phyloP scores from a whole-genome alignment of 2,329 filamentous ascomycete genomes.

The Eurotiales sp. region DNA sequence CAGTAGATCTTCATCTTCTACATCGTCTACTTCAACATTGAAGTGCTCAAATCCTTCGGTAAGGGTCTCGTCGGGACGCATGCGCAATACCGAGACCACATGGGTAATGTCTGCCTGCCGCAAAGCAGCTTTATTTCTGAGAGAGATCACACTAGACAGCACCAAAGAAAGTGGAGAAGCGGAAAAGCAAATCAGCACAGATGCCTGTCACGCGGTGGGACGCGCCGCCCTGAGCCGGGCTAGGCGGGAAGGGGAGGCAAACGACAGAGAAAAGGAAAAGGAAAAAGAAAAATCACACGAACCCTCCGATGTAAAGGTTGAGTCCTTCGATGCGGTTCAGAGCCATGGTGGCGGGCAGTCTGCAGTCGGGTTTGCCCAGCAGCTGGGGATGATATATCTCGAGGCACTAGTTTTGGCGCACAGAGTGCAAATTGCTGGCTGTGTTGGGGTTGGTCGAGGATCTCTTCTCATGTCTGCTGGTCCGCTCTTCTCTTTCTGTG shows the following conservation, averaged over 20 bases:
- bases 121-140: conserved; percentile 68
- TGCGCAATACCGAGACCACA: conserved; percentile 71
- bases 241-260: background rate
- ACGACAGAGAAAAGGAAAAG: background rate
- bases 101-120: conserved; percentile 76
- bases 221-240: conserved; percentile 5
- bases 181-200: too few relatives aligned
- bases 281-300: conserved; percentile 23
- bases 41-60: conserved; percentile 64
- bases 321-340: conserved; percentile 66
- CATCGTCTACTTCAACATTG: conserved; percentile 82
- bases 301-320: conserved; percentile 78
- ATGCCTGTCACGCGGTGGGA: conserved; percentile 1
- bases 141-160: conserved; percentile 65
- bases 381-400: too few relatives aligned
- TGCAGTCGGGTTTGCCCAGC: background rate
- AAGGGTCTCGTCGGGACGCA: conserved; percentile 50
- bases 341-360: conserved; percentile 25
- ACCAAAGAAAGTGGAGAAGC: background rate
- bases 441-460: too few relatives aligned
- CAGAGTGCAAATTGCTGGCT: background rate
- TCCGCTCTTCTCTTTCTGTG: background rate
- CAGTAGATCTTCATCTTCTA: conserved; percentile 82
- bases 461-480: too few relatives aligned
- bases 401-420: background rate